These are phyloP conservation scores for Lachancea quebecensis DNA, from an alignment of 805 yeast genomes.

Conservation along the genomic window DNA sequence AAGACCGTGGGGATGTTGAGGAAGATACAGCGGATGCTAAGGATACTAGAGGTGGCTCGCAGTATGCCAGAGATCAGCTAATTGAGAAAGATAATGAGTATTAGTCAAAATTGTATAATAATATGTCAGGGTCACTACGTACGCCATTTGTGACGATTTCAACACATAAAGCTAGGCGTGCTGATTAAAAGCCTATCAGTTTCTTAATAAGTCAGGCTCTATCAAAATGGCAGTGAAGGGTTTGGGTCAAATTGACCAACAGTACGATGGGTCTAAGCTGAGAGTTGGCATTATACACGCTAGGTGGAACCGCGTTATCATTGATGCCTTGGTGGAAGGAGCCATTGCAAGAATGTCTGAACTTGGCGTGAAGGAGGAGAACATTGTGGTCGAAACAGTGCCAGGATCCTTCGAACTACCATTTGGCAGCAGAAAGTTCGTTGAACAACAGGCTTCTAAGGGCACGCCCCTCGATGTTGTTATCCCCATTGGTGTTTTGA, in stretches of 20 bases:
- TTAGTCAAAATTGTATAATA: constrained; percentile 30
- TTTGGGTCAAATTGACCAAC: constrained; percentile 63
- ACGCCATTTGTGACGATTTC: too few relatives aligned
- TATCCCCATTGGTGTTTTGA: constrained; percentile 88
- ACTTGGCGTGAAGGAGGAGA: constrained; percentile 67
- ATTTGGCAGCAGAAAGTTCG: constrained; percentile 56
- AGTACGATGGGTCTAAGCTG: constrained; percentile 60
- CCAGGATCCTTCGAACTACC: constrained; percentile 97
- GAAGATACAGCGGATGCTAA: constrained; percentile 75
- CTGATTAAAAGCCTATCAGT: not conserved
- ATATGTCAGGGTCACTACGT: too few relatives aligned
- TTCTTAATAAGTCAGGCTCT: constrained; percentile 2
- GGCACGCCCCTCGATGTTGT: constrained; percentile 67
- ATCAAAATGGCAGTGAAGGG: constrained; percentile 68
- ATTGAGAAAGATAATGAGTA: constrained; percentile 72
- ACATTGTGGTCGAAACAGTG: constrained; percentile 75
- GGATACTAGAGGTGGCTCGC: constrained; percentile 89
- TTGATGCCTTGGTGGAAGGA: constrained; percentile 74
- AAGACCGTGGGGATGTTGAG: constrained; percentile 77
- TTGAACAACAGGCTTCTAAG: constrained; percentile 36
- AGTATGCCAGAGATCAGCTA: constrained; percentile 69
- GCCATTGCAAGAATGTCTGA: constrained; percentile 52
- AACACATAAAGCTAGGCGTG: too few relatives aligned
- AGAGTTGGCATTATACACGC: constrained; percentile 89
- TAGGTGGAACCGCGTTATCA: constrained; percentile 82